phyloP scores from a whole-genome alignment of 305 asterid species.

The Withania somnifera region DNA sequence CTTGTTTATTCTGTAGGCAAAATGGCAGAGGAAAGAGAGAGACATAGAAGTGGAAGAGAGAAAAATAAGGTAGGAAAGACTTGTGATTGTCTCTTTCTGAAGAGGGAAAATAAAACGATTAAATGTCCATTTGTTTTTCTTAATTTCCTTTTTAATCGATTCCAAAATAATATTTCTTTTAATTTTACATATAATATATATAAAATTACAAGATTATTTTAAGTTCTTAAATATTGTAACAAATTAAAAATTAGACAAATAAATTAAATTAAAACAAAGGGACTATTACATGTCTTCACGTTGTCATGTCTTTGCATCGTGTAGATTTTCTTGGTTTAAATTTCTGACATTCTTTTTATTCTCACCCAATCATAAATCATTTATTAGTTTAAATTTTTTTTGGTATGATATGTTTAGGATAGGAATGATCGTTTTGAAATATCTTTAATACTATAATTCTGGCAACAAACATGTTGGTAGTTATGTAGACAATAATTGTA shows the following conservation, averaged over 20 bases:
- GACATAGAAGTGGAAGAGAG: conserved; percentile 47
- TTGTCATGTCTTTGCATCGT: background rate
- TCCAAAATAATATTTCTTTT: too few species aligned
- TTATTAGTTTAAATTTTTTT: background rate
- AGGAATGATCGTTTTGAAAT: background rate
- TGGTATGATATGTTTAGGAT: background rate
- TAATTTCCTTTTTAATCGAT: too few species aligned
- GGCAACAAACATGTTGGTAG: background rate
- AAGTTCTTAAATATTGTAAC: too few species aligned
- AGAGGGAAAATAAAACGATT: background rate
- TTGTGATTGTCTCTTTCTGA: background rate
- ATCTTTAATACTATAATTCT: background rate
- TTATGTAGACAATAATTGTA: background rate
- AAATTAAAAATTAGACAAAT: too few species aligned
- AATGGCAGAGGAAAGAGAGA: conserved; percentile 18
- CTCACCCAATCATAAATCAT: background rate
- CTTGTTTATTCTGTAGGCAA: background rate
- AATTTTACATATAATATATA: too few species aligned
- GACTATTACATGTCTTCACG: conserved; percentile 4
- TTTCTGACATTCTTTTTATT: background rate
- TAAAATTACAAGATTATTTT: too few species aligned
- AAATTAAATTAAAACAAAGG: too few species aligned
- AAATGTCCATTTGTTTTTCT: background rate
- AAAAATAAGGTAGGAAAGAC: conserved; percentile 37
- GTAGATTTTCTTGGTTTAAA: background rate